Evolutionary conservation across 352 stramenopile genomes (phyloP), one percentile per base, ranked within the genome.

Genomic region (Pythium sp.): DNA sequence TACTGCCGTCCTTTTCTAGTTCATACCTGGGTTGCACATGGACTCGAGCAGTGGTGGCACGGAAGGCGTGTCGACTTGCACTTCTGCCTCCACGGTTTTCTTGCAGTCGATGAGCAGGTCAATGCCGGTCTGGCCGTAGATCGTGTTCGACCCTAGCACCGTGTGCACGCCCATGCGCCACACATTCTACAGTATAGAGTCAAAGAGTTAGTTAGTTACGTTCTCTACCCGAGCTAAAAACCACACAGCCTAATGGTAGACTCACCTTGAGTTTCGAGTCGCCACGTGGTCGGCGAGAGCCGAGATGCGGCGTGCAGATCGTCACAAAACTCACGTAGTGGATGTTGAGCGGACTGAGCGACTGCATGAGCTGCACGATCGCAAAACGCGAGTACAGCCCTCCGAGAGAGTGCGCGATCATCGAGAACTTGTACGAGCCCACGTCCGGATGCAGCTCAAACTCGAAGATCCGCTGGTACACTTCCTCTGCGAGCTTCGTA

Each of bases 261-360:
- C 59, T 34, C 43, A 93, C 84, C 80, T 92, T 91, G 58, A 93
- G 65, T 8, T 75, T 84, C 2, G 86, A 89, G 24, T 75, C 67
- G 32, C 82, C 82, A 55, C 80, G 84, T 15, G 84, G 81, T n/a
- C 83, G 74, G 20, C 85, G 82, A 14, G 82, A 92, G 57, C 87
- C 87, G 24, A 94, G 74, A 61, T 94, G 87, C 15, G 87, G 87
- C 55, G 87, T 93, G 67, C 83, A 94, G 34, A 94, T 79, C 30
- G 87, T 93, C 15, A 90, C 74, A 54, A 94, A 94, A 62, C 87
- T 89, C 36, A 89, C 74, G 64, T 87, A 92, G 22, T 86, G 69
- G 43, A 93, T 76, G 71, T 84, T 73, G 32, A 94, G 69, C n/a
- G 80, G 82, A 38, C 61, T 71, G 53, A 94, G 72, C 56, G 75